Percentiles rank a stretch among this genome's conserved stretches.
Evolutionary conservation across 2,329 filamentous ascomycete species (phyloP).

Genomic region (Pezicula radicicola): DNA sequence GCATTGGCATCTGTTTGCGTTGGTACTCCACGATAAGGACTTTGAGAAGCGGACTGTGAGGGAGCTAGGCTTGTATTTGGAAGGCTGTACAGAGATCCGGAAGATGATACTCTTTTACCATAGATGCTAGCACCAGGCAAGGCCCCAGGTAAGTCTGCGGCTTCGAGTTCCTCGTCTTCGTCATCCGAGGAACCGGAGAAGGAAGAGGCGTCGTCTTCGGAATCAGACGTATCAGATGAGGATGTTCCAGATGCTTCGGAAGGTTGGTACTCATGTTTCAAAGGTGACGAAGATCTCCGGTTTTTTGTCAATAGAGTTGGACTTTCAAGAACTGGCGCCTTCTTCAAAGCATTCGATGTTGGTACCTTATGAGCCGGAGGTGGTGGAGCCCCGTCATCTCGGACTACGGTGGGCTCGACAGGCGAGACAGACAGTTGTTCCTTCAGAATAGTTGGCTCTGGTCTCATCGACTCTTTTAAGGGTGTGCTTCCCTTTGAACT

Average conservation of each 20-base stretch:
- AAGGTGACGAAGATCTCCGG: constrained; percentile 81
- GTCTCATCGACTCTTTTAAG: constrained; percentile 15
- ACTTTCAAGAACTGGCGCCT: constrained; percentile 18
- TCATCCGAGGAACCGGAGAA: constrained; percentile 43
- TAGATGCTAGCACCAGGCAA: constrained; percentile 22
- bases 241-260: constrained; percentile 63
- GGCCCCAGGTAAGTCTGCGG: constrained; percentile 35
- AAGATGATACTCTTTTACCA: constrained; percentile 12
- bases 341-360: constrained; percentile 40
- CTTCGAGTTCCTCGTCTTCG: constrained; percentile 56
- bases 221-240: constrained; percentile 54
- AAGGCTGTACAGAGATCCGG: constrained; percentile 21
- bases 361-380: constrained; percentile 27
- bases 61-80: constrained; percentile 59
- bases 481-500: constrained; percentile 8
- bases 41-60: constrained; percentile 80
- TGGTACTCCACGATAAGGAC: constrained; percentile 55
- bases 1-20: constrained; percentile 36
- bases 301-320: constrained; percentile 34
- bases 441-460: constrained; percentile 8
- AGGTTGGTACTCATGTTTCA: constrained; percentile 96
- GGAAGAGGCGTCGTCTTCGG: constrained; percentile 51
- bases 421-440: constrained; percentile 5
- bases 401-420: constrained; percentile 2
- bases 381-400: constrained; percentile 23